phyloP scores from a whole-genome alignment of 2,329 filamentous ascomycete genomes.

The Colletotrichum sp. region DNA sequence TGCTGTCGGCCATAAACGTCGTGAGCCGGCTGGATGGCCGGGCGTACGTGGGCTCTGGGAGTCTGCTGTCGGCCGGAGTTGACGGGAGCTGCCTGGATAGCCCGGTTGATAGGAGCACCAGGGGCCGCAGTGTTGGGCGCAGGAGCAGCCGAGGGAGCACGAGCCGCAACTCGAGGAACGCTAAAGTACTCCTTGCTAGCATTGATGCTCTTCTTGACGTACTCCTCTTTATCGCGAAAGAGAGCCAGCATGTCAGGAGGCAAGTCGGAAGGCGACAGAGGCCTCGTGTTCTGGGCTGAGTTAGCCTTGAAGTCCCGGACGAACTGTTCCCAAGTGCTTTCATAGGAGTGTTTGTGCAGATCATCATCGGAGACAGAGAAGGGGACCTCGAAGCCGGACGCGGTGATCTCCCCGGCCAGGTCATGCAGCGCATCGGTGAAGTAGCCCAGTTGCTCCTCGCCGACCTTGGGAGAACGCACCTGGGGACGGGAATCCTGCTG shows the following conservation, averaged over 20 bases:
- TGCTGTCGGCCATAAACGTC: rapidly evolving
- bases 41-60: neutral
- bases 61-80: neutral
- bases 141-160: neutral
- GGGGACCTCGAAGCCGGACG: neutral
- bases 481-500: rapidly evolving
- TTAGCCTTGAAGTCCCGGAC: neutral
- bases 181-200: neutral
- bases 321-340: neutral
- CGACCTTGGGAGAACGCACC: neutral
- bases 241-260: neutral
- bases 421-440: neutral
- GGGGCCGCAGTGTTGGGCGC: no score
- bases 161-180: neutral
- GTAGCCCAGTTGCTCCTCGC: neutral
- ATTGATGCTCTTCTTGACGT: neutral
- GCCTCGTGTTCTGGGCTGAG: neutral
- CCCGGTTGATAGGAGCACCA: neutral
- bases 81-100: neutral
- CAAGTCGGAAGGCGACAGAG: neutral
- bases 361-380: neutral
- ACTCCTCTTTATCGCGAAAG: neutral
- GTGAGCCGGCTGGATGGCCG: neutral
- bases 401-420: neutral
- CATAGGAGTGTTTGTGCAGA: neutral